Percentiles rank a stretch among this genome's conserved stretches.
Conservation (phyloP, 2,329 filamentous ascomycete species). For the Decorospora gaudefroyi region DNA sequence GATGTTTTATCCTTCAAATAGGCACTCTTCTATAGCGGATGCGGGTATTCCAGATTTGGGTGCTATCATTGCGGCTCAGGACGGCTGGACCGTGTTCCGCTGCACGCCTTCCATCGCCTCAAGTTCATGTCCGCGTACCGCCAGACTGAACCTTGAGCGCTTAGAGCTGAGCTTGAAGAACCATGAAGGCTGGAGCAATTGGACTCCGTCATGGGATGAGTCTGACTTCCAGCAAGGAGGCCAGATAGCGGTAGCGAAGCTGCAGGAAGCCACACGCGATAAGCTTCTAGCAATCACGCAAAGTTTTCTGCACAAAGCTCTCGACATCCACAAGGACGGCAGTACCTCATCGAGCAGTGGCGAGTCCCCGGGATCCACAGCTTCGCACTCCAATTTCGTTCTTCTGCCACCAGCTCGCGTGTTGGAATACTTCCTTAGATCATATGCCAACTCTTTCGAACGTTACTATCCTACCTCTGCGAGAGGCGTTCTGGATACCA, state of each 20-base stretch:
- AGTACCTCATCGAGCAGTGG: conserved; percentile 49
- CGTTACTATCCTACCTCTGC: conserved; percentile 68
- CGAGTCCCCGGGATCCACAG: conserved; percentile 54
- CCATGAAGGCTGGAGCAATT: conserved; percentile 58
- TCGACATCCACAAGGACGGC: conserved; percentile 67
- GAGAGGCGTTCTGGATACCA: conserved; percentile 65
- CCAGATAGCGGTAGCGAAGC: conserved; percentile 53
- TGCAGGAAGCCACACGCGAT: conserved; percentile 64
- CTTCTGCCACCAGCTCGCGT: conserved; percentile 68
- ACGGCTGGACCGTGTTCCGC: conserved; percentile 59
- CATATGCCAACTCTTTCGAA: conserved; percentile 68
- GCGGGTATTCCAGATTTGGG: conserved; percentile 50
- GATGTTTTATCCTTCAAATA: conserved; percentile 48
- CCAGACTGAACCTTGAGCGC: conserved; percentile 56
- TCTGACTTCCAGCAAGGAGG: conserved; percentile 54
- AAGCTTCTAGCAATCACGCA: conserved; percentile 74
- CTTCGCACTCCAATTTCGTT: conserved; percentile 63
- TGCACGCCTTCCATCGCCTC: conserved; percentile 57
- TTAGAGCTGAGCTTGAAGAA: conserved; percentile 58
- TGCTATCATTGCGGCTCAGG: conserved; percentile 56
- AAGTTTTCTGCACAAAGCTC: conserved; percentile 70
- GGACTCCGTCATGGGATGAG: conserved; percentile 57
- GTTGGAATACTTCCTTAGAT: conserved; percentile 68
- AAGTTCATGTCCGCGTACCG: conserved; percentile 57
- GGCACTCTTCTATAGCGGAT: conserved; percentile 50